Evolutionary conservation across 2,329 filamentous ascomycete species (phyloP).

Genomic region (Knufia fluminis): DNA sequence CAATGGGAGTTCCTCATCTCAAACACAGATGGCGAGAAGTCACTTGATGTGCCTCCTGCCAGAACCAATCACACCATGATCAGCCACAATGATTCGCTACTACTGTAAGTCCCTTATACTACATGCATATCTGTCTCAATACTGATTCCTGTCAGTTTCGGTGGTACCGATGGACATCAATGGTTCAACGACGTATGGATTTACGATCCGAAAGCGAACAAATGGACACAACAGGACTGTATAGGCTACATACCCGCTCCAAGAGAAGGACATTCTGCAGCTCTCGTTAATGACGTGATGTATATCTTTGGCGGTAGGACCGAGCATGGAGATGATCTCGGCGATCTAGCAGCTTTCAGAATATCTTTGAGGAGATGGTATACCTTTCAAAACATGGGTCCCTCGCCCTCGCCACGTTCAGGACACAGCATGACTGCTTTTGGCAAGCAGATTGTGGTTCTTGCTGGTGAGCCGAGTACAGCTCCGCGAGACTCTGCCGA

Average conservation of each 20-base stretch:
- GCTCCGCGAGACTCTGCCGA: constrained; percentile 72
- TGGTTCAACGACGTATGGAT: constrained; percentile 99
- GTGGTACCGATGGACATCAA: constrained; percentile 85
- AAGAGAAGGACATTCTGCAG: constrained; percentile 86
- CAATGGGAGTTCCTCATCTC: constrained; percentile 88
- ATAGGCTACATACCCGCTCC: constrained; percentile 95
- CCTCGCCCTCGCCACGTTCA: constrained; percentile 82
- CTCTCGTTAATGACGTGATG: constrained; percentile 95
- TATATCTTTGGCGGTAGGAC: constrained; percentile 96
- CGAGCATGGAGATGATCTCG: constrained; percentile 83
- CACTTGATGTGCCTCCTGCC: constrained; percentile 66
- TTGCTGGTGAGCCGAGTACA: constrained; percentile 90
- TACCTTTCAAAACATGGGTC: constrained; percentile 99
- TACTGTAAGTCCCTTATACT: constrained; percentile 55
- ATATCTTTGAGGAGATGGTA: constrained; percentile 88
- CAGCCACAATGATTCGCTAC: constrained; percentile 87
- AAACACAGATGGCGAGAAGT: constrained; percentile 56
- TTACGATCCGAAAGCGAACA: constrained; percentile 74
- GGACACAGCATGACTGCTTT: constrained; percentile 97
- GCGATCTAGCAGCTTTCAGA: constrained; percentile 79
- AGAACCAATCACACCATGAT: constrained; percentile 92
- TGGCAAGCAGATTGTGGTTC: constrained; percentile 81
- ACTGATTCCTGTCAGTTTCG: constrained; percentile 55
- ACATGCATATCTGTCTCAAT: constrained; percentile 7
- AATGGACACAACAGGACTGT: constrained; percentile 84